Conservation (phyloP, 2,329 filamentous ascomycete genomes). For the Penicillium sp. region DNA sequence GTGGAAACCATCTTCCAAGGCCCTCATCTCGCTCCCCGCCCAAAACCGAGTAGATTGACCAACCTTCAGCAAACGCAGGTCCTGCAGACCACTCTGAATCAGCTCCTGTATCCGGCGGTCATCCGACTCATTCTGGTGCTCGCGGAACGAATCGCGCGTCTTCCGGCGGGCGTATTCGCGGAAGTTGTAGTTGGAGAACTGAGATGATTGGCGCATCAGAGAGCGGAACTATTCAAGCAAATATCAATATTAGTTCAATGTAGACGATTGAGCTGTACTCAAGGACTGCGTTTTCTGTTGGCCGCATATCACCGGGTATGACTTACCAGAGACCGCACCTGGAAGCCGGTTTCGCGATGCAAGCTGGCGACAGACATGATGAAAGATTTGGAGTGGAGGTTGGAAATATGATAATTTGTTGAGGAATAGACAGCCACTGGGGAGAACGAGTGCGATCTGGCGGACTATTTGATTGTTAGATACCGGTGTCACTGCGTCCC, state of each 20-base stretch:
- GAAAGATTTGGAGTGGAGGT: background rate
- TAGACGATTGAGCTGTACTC: background rate
- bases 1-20: background rate
- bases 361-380: slow-evolving; percentile 46
- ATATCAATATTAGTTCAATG: background rate
- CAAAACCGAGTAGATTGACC: slow-evolving; percentile 30
- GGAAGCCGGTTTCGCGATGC: slow-evolving; percentile 46
- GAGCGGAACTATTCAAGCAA: slow-evolving; percentile 72
- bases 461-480: background rate
- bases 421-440: background rate
- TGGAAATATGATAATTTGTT: background rate
- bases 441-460: background rate
- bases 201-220: slow-evolving; percentile 77
- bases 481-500: background rate
- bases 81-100: slow-evolving; percentile 81
- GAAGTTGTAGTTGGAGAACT: slow-evolving; percentile 96
- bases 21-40: background rate
- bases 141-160: slow-evolving; percentile 86
- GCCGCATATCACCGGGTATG: background rate
- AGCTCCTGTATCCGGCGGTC: slow-evolving; percentile 78
- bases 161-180: slow-evolving; percentile 91
- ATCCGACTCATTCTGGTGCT: slow-evolving; percentile 72
- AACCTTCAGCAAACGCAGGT: slow-evolving; percentile 90
- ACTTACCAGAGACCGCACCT: slow-evolving; percentile 49
- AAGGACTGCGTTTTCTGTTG: background rate